These are phyloP conservation scores for Gigaspora rosea DNA, from an alignment of 192 early-diverging fungal genomes.

Conservation along the genomic window DNA sequence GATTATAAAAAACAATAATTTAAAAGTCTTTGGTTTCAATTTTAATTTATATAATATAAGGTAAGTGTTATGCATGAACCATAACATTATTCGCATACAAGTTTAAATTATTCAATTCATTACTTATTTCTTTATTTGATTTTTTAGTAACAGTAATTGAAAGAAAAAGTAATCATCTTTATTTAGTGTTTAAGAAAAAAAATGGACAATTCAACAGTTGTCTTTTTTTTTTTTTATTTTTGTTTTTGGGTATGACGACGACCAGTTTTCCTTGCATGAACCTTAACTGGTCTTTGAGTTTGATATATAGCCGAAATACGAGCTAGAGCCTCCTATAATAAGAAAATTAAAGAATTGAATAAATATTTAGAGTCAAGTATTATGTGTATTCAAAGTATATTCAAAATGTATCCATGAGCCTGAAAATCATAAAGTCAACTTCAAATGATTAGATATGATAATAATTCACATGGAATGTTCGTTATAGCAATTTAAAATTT, in stretches of 20 bases:
- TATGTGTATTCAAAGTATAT: too few species aligned
- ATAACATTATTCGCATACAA: too few species aligned
- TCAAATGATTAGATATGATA: not conserved
- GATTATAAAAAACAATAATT: too few species aligned
- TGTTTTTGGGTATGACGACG: slow-evolving; percentile 23
- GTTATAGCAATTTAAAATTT: slow-evolving; percentile 38
- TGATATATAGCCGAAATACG: slow-evolving; percentile 68
- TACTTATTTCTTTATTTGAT: too few species aligned
- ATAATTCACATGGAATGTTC: not conserved
- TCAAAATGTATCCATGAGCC: too few species aligned
- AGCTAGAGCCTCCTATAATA: slow-evolving; percentile 67
- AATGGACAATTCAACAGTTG: not conserved
- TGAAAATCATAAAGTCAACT: not conserved
- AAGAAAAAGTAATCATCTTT: not conserved
- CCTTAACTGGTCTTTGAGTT: slow-evolving; percentile 63
- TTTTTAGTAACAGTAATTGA: too few species aligned
- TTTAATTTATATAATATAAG: too few species aligned
- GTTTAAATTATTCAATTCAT: too few species aligned
- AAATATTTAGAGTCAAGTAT: too few species aligned
- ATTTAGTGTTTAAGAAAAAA: not conserved
- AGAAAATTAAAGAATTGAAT: too few species aligned
- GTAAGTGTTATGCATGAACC: too few species aligned
- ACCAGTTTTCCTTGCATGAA: slow-evolving; percentile 56
- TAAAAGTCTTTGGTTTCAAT: too few species aligned
- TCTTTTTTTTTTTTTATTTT: slow-evolving; percentile 13